Percentiles rank a stretch among this genome's conserved stretches.
Conservation (phyloP, 208 protist genomes). For the Acanthamoeba culbertsoni region DNA sequence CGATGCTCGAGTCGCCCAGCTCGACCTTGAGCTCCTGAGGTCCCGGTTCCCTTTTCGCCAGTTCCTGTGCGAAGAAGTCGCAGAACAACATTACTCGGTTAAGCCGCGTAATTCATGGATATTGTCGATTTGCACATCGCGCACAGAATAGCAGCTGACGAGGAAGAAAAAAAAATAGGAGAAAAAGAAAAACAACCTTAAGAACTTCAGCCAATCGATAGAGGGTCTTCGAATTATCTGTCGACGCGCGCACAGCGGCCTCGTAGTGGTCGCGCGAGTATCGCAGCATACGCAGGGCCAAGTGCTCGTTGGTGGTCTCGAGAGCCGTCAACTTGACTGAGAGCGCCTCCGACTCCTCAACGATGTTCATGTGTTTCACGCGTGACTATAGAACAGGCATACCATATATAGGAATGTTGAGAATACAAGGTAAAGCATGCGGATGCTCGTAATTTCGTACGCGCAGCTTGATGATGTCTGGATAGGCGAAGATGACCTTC, state of each 20-base stretch:
- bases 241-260: slow-evolving; percentile 37
- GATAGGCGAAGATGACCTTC: slow-evolving; percentile 63
- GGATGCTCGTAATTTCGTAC: too few relatives aligned
- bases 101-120: too few relatives aligned
- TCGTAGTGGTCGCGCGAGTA: slow-evolving; percentile 59
- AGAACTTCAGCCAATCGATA: slow-evolving; percentile 52
- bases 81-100: background rate
- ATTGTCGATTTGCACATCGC: too few relatives aligned
- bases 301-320: slow-evolving; percentile 19
- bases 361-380: slow-evolving; percentile 61
- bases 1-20: slow-evolving; percentile 31
- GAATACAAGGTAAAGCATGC: background rate
- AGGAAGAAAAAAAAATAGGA: too few relatives aligned
- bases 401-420: background rate
- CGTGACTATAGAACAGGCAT: background rate
- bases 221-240: slow-evolving; percentile 56
- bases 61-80: background rate
- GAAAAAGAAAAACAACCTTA: background rate
- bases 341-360: slow-evolving; percentile 56
- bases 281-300: slow-evolving; percentile 51
- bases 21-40: slow-evolving; percentile 37
- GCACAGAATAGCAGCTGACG: too few relatives aligned
- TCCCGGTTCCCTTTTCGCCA: background rate
- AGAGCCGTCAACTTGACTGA: slow-evolving; percentile 41
- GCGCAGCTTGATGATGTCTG: slow-evolving; percentile 55